phyloP scores from a whole-genome alignment of 73 alveolate species.

The Paramecium sonneborni region DNA sequence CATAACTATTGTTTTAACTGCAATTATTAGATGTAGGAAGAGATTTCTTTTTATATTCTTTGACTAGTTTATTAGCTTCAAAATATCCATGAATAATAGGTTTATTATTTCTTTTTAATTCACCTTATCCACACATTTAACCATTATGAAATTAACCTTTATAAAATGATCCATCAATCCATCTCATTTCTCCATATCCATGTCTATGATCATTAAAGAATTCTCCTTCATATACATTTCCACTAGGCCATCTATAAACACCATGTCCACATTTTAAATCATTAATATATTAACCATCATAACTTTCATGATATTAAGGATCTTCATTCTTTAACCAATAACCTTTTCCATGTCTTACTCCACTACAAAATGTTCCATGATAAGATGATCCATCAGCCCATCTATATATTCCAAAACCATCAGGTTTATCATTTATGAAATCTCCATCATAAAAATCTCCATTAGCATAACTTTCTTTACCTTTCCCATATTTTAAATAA shows the following conservation, averaged over 20 bases:
- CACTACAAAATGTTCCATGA: conserved; percentile 58
- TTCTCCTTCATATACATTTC: conserved; percentile 65
- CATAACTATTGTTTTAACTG: not conserved
- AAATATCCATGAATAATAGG: not conserved
- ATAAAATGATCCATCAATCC: conserved; percentile 64
- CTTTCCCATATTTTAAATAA: conserved; percentile 69
- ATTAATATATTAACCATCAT: conserved; percentile 67
- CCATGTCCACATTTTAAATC: conserved; percentile 65
- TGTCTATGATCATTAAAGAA: conserved; percentile 64
- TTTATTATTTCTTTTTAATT: not conserved
- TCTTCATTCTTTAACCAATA: conserved; percentile 55
- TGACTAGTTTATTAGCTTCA: conserved; percentile 2
- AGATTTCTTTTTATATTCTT: not conserved
- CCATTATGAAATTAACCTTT: conserved; percentile 59
- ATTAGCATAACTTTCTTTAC: conserved; percentile 72
- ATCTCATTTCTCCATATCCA: conserved; percentile 66
- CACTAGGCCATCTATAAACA: conserved; percentile 61
- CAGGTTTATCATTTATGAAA: conserved; percentile 80
- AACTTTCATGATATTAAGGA: conserved; percentile 53
- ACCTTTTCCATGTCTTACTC: conserved; percentile 64
- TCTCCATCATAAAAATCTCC: conserved; percentile 86
- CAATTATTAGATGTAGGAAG: not conserved
- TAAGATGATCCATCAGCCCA: conserved; percentile 61
- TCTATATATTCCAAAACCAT: conserved; percentile 81
- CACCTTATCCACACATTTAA: conserved; percentile 43